Conservation (phyloP, 2,329 filamentous ascomycete species). For the Trichoderma citrinoviride region DNA sequence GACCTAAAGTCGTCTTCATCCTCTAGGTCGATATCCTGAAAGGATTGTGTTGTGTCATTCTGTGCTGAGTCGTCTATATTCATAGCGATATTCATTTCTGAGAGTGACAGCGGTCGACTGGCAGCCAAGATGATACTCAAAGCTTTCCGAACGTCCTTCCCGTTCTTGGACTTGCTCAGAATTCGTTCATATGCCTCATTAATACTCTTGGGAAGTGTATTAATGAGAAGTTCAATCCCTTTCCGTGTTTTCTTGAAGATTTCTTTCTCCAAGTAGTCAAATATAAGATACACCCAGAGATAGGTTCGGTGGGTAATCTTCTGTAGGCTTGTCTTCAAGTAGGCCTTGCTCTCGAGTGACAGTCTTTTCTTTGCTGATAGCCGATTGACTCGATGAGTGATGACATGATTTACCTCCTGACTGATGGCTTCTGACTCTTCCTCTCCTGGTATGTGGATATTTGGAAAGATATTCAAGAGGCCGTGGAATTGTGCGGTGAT, state of each 20-base stretch:
- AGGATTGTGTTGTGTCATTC: conserved; percentile 18
- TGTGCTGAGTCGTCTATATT: conserved; percentile 22
- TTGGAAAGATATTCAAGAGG: conserved; percentile 27
- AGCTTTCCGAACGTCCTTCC: conserved; percentile 22
- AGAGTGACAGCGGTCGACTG: conserved; percentile 28
- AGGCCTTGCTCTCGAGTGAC: conserved; percentile 17
- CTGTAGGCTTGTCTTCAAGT: conserved; percentile 26
- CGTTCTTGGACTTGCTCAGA: conserved; percentile 26
- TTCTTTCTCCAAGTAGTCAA: conserved; percentile 31
- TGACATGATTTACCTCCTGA: conserved; percentile 37
- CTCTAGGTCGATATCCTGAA: conserved; percentile 28
- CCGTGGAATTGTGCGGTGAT: conserved; percentile 29
- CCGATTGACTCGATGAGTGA: conserved; percentile 30
- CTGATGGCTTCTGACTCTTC: conserved; percentile 37
- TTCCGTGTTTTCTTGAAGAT: conserved; percentile 27
- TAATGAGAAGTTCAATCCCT: conserved; percentile 25
- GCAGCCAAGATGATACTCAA: conserved; percentile 32
- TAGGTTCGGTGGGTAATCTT: conserved; percentile 35
- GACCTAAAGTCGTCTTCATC: conserved; percentile 25
- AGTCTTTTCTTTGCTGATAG: conserved; percentile 25
- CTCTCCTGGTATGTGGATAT: conserved; percentile 38
- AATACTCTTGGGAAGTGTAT: conserved; percentile 31
- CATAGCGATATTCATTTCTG: conserved; percentile 33
- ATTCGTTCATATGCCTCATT: conserved; percentile 34
- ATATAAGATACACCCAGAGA: conserved; percentile 39